Conservation (phyloP, 202 grass and related monocot genomes). For the Digitaria exilis region DNA sequence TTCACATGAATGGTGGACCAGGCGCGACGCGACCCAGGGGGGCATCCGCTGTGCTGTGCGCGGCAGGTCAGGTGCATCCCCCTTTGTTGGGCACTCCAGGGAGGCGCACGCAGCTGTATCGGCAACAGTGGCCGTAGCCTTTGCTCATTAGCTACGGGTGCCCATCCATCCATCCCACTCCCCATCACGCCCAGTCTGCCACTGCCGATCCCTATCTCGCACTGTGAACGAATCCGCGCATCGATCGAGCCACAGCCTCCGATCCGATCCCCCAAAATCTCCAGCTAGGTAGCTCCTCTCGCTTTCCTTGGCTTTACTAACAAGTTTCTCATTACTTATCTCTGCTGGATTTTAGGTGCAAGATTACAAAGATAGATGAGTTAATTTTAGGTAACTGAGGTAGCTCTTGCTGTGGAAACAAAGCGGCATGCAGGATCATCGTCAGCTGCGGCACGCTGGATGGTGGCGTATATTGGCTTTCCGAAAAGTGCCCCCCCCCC, state of each 20-base stretch:
- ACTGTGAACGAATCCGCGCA: too few relatives aligned
- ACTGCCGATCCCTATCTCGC: neutral
- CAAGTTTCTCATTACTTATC: too few relatives aligned
- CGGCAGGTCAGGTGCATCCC: conserved; percentile 23
- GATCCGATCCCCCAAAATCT: neutral
- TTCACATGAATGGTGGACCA: conserved; percentile 49
- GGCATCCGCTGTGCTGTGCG: neutral
- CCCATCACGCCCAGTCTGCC: conserved; percentile 2
- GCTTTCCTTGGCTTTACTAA: too few relatives aligned
- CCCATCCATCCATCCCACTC: too few relatives aligned
- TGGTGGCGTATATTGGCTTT: conserved; percentile 11
- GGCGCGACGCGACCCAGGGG: too few relatives aligned
- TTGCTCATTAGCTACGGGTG: neutral
- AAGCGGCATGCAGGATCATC: too few relatives aligned
- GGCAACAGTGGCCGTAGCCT: conserved; percentile 15
- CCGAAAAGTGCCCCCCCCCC: conserved; percentile 1
- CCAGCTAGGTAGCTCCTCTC: neutral
- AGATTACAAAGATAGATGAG: too few relatives aligned
- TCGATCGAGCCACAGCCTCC: too few relatives aligned
- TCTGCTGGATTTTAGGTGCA: too few relatives aligned
- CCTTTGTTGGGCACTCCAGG: neutral
- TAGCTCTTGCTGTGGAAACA: too few relatives aligned
- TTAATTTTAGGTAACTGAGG: too few relatives aligned
- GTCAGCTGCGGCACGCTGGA: neutral
- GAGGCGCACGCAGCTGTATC: too few relatives aligned